Percentiles rank a stretch among this genome's conserved stretches.
These are phyloP conservation scores for Lactarius hatsudake DNA, from an alignment of 768 basidiomycete species.

Conservation along the genomic window DNA sequence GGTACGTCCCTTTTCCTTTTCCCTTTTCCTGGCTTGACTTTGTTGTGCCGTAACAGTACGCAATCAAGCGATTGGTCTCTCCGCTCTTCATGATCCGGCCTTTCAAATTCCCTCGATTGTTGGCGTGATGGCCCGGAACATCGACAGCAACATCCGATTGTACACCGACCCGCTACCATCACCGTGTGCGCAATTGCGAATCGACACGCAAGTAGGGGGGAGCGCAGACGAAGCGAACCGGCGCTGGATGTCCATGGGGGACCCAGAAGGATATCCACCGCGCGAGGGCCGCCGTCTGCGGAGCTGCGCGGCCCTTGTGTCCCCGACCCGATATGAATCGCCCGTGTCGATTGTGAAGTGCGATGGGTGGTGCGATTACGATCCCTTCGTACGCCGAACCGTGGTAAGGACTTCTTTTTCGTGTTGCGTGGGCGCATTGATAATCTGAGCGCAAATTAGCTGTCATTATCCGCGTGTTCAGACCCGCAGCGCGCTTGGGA, in stretches of 20 bases:
- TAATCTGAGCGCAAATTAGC: neutral
- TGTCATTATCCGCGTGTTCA: conserved; percentile 25
- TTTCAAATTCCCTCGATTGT: neutral
- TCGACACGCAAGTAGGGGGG: neutral
- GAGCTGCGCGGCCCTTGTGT: neutral
- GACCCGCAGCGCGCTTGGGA: conserved; percentile 29
- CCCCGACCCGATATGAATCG: conserved; percentile 17
- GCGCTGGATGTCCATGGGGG: neutral
- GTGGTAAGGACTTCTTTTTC: neutral
- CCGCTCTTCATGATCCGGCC: neutral
- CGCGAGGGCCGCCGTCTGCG: neutral
- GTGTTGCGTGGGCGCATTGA: neutral
- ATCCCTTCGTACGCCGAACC: neutral
- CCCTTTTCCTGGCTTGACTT: neutral
- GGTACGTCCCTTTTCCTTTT: conserved; percentile 7
- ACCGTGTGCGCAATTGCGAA: neutral
- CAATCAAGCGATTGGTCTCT: neutral
- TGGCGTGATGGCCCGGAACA: neutral
- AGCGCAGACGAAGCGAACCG: neutral
- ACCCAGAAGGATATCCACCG: neutral
- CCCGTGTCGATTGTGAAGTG: conserved; percentile 21
- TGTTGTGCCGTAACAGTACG: neutral
- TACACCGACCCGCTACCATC: neutral
- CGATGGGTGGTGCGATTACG: conserved; percentile 24
- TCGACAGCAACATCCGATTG: neutral